Evolutionary conservation across 352 stramenopile genomes (phyloP), one percentile per base, ranked within the genome.

Genomic region (Phytophthora kernoviae): DNA sequence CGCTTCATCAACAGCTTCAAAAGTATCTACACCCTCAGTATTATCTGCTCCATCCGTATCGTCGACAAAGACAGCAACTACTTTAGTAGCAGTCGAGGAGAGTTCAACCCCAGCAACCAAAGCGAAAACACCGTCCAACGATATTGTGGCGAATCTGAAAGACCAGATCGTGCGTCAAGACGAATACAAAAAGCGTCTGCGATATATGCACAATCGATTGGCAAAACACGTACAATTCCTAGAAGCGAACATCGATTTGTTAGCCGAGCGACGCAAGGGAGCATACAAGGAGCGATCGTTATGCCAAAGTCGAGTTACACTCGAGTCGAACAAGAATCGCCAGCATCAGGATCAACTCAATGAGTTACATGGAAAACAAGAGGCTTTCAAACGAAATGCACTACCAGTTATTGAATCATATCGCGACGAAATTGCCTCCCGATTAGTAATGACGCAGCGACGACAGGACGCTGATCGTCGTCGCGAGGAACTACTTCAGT

Each of bases 101-200:
- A 22, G 14, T 27, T 14, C 24, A 22, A 22, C 12, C 20, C 47
- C 14, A 46, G 45, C 20, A 15, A 36, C 54, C 30, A 68, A 72
- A 15, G 3, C 24, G 43, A 41, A 33, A 21, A 10, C 21, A 37
- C 0, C 17, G 5, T 18, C 22, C 6, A 43, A 10, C 17, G 18
- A 67, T 9, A 22, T 52, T 8, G 49, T 72, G 0, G 45, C 50
- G 1, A 45, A 39, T 24, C 59, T 88, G 26, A 70, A 81, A 58
- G 54, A 83, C 14, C 59, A 90, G 36, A 70, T 81, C 18, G 66
- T 58, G 1, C 75, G 67, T 17, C 68, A 78, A 32, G 76, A 83
- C 5, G 55, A 65, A 15, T 90, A 88, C 74, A 84, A 82, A 49
- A 84, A 85, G 63, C 71, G 71, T 27, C 53, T 90, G 11, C 58